Evolutionary conservation across 108 stramenopile species (phyloP).

Genomic region (Cyclotella cryptica): DNA sequence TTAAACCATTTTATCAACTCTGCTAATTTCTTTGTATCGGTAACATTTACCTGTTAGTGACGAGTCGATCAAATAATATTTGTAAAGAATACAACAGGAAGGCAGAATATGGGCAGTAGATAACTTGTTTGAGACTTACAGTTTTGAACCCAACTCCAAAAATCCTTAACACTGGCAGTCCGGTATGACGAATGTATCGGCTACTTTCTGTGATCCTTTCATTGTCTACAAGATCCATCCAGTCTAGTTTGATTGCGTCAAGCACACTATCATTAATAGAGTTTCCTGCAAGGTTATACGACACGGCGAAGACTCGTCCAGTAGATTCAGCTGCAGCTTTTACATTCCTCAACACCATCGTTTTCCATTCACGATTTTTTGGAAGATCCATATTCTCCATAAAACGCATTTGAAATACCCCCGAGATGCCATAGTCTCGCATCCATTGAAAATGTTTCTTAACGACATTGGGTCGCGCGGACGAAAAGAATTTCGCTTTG

Average conservation of each 20-base stretch:
- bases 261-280: constrained; percentile 26
- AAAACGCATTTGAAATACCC: constrained; percentile 48
- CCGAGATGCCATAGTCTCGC: constrained; percentile 45
- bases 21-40: constrained; percentile 13
- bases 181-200: constrained; percentile 46
- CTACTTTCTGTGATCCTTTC: constrained; percentile 42
- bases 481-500: constrained; percentile 35
- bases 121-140: neutral
- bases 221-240: constrained; percentile 51
- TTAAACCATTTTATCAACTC: constrained; percentile 48
- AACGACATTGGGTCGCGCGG: constrained; percentile 40
- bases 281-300: constrained; percentile 44
- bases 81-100: neutral
- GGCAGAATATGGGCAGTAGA: neutral
- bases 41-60: constrained; percentile 19
- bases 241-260: constrained; percentile 44
- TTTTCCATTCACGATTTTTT: constrained; percentile 22
- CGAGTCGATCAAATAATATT: neutral
- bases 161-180: constrained; percentile 39
- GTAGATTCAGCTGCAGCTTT: constrained; percentile 38
- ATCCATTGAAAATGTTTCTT: constrained; percentile 58
- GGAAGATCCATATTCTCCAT: constrained; percentile 4
- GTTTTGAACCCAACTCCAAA: constrained; percentile 45
- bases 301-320: constrained; percentile 55
- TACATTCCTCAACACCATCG: constrained; percentile 46